phyloP scores from a whole-genome alignment of 805 yeast species.

The Candida easanensis region DNA sequence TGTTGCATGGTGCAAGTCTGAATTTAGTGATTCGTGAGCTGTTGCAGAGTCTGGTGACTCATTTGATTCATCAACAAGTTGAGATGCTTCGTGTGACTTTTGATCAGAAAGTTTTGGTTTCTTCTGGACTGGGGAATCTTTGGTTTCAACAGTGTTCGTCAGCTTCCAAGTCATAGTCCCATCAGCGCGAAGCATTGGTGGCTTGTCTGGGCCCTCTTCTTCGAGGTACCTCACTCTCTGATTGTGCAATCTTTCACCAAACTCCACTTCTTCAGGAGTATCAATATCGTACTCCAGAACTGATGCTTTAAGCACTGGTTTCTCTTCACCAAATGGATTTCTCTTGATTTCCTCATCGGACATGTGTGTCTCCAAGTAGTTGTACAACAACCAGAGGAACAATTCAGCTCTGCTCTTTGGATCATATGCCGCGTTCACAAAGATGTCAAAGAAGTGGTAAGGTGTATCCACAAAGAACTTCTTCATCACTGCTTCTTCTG shows the following conservation, averaged over 20 bases:
- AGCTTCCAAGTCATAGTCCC: constrained; percentile 10
- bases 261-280: constrained; percentile 39
- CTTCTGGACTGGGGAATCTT: background rate
- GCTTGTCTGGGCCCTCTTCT: constrained; percentile 18
- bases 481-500: constrained; percentile 49
- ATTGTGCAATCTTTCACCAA: constrained; percentile 39
- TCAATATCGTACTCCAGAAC: constrained; percentile 38
- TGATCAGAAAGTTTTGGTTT: background rate
- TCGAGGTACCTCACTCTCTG: constrained; percentile 35
- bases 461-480: constrained; percentile 29
- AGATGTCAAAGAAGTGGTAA: constrained; percentile 67
- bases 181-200: constrained; percentile 3
- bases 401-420: constrained; percentile 68
- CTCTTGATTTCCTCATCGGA: constrained; percentile 43
- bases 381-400: constrained; percentile 80
- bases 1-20: no score
- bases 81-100: no score
- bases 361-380: constrained; percentile 73
- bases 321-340: constrained; percentile 59
- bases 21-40: no score
- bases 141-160: background rate
- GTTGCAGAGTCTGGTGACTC: no score
- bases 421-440: constrained; percentile 57
- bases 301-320: constrained; percentile 28
- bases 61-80: no score